These are phyloP conservation scores for Cladophialophora psammophila DNA, from an alignment of 2,329 filamentous ascomycete species.

Conservation along the genomic window DNA sequence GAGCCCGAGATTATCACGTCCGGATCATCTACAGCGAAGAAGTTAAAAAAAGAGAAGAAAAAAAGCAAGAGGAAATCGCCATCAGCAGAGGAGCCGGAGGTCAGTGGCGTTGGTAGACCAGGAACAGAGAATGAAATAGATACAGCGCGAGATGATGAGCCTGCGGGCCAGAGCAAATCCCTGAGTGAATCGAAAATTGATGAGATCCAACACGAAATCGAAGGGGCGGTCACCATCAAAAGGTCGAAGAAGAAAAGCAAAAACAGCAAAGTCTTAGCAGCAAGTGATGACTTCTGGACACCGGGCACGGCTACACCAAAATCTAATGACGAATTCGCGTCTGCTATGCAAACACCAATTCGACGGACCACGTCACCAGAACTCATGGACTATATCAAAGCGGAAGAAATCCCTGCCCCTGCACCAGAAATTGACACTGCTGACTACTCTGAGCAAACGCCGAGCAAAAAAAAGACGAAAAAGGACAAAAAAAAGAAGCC, in stretches of 20 bases:
- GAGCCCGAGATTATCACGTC: neutral
- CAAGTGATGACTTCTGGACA: constrained; percentile 3
- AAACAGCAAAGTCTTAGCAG: constrained; percentile 19
- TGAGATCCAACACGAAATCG: constrained; percentile 1
- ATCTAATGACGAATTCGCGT: constrained; percentile 19
- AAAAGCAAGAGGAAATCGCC: constrained; percentile 25
- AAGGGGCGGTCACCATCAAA: constrained; percentile 41
- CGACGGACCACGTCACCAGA: constrained; percentile 7
- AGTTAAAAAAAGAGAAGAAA: constrained; percentile 31
- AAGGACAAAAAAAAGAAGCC: constrained; percentile 34
- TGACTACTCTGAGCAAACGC: constrained; percentile 31
- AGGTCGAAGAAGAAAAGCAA: constrained; percentile 42
- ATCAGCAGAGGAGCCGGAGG: constrained; percentile 4
- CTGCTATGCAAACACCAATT: constrained; percentile 18
- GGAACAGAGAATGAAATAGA: neutral
- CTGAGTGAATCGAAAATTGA: neutral
- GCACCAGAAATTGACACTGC: constrained; percentile 4
- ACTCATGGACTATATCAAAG: constrained; percentile 14
- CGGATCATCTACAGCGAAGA: constrained; percentile 26
- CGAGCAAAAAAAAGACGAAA: constrained; percentile 45
- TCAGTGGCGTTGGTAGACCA: neutral
- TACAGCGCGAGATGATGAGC: neutral
- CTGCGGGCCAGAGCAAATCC: neutral
- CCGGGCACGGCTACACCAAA: constrained; percentile 16
- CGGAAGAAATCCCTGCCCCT: neutral